Evolutionary conservation across 192 early-diverging fungal genomes (phyloP), one percentile per base, ranked within the genome.

Genomic region (Backusella circina): DNA sequence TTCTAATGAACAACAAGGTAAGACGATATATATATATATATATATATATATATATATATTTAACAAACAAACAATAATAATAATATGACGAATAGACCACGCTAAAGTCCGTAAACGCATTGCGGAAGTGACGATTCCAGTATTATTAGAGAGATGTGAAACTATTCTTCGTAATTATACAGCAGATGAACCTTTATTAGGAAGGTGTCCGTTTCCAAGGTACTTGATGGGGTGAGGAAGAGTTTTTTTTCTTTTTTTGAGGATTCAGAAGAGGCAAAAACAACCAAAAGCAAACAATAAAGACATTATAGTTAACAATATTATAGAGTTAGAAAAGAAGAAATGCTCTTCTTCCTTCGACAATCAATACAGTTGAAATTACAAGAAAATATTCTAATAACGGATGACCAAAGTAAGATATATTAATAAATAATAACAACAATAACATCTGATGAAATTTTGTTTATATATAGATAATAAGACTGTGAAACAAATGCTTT

Each of bases 201-300:
- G 91, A n/a, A 85, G 87, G 35, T 84, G 88, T 47, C 92, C 93
- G 5, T 84, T 93, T 80, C 89, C 93, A 72, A 85, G 90, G 80
- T 91, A 71, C 16, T 76, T 84, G 70, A 79, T 86, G 73, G 67
- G 76, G 65, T 80, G 79, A 74, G 77, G 35, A 57, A 35, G 47
- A 47, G 54, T 33, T 67, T 37, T 74, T 65, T 38, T 37, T 39
- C n/a, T n/a, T 70, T 67, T 67, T 28, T 54, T 71, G 28, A 23
- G 39, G 65, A 16, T 72, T 61, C 30, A 33, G 8, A 26, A 47
- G 30, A 38, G 26, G 37, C 4, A 1, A 41, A 23, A 28, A 37
- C 4, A 37, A 69, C 28, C 13, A 15, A 69, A 23, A 41, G 8
- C 5, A 23, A 4, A 67, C n/a, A 35, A n/a, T 32, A 30, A n/a